A percentile compares a stretch with the other conserved stretches of the same genome.
phyloP scores from a whole-genome alignment of 805 yeast genomes.

The Jamesozyma lodderae region DNA sequence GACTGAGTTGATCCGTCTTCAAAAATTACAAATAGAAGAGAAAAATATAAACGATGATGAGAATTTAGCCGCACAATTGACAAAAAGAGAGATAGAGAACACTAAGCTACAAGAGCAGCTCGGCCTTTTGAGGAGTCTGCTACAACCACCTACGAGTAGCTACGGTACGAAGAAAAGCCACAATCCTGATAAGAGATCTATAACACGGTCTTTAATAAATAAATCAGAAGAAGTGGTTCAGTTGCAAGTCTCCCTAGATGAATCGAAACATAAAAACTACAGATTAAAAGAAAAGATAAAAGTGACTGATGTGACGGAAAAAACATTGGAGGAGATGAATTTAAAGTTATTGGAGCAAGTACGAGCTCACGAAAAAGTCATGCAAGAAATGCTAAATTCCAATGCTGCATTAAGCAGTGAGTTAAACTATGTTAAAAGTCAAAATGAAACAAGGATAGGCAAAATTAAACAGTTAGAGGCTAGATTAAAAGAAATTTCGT shows the following conservation, averaged over 20 bases:
- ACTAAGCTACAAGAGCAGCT: conserved; percentile 8
- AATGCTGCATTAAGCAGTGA: conserved; percentile 14
- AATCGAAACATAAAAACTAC: conserved; percentile 9
- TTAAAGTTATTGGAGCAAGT: conserved; percentile 17
- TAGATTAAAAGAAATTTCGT: neutral
- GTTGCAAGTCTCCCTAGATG: conserved; percentile 16
- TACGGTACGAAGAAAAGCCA: neutral
- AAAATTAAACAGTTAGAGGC: conserved; percentile 12
- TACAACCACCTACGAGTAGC: neutral
- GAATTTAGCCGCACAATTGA: neutral
- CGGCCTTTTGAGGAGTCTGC: neutral
- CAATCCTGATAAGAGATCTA: conserved; percentile 3
- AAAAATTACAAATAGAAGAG: neutral
- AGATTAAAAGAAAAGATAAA: conserved; percentile 8
- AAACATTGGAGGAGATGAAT: conserved; percentile 18
- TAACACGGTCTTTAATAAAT: conserved; percentile 14
- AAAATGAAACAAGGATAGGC: conserved; percentile 10
- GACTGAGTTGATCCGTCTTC: too few species aligned
- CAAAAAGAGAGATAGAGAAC: conserved; percentile 4
- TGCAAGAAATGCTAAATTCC: conserved; percentile 10
- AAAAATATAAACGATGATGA: neutral
- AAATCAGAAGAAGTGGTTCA: conserved; percentile 20
- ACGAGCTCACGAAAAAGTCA: conserved; percentile 14
- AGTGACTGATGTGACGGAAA: conserved; percentile 8
- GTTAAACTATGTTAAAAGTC: conserved; percentile 10